Percentiles rank a stretch among this genome's conserved stretches.
phyloP scores from a whole-genome alignment of 441 rosid species.

The Eutrema salsugineum region DNA sequence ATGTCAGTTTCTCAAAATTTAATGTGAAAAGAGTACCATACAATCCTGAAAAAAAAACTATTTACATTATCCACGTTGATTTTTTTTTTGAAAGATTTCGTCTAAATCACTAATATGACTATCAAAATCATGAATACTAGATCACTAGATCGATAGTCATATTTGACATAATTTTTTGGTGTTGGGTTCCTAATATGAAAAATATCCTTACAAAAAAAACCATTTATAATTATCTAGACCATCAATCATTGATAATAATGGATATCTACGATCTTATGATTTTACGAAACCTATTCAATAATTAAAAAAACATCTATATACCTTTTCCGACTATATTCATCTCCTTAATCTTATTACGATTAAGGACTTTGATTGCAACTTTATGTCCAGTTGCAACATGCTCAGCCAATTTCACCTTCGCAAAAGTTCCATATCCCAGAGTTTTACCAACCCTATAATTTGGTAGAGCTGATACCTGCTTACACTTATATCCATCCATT shows the following conservation, averaged over 20 bases:
- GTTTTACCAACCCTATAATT: slow-evolving; percentile 83
- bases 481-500: slow-evolving; percentile 70
- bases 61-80: too few relatives aligned
- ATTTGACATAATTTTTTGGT: not conserved
- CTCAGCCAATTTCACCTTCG: slow-evolving; percentile 83
- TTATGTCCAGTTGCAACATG: slow-evolving; percentile 78
- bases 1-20: too few relatives aligned
- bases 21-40: too few relatives aligned
- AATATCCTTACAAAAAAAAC: not conserved
- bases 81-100: too few relatives aligned
- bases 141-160: not conserved
- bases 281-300: not conserved
- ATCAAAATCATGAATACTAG: too few relatives aligned
- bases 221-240: not conserved
- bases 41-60: too few relatives aligned
- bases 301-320: slow-evolving; percentile 1
- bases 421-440: slow-evolving; percentile 86
- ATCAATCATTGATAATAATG: not conserved
- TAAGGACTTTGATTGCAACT: slow-evolving; percentile 93
- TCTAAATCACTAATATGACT: too few relatives aligned
- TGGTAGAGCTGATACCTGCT: slow-evolving; percentile 42
- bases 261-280: not conserved
- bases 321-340: slow-evolving; percentile 87
- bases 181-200: not conserved
- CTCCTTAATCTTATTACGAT: slow-evolving; percentile 67